Percentiles rank a stretch among this genome's conserved stretches.
Evolutionary conservation across 2,329 filamentous ascomycete species (phyloP).

Genomic region (Tolypocladium amazonense): DNA sequence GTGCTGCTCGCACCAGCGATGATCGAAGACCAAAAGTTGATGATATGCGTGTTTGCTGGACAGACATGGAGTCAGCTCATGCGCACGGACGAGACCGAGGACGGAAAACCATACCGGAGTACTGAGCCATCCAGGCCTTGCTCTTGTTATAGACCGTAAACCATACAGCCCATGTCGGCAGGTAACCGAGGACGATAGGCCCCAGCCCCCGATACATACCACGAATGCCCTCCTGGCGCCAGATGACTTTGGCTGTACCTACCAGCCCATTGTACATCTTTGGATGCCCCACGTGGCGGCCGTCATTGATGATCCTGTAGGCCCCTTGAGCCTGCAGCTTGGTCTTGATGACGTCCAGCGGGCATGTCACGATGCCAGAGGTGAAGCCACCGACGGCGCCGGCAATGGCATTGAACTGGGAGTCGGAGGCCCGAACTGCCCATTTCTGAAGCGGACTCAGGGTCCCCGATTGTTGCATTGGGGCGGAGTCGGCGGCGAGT

Average conservation of each 20-base stretch:
- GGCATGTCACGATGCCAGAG: slow-evolving; percentile 89
- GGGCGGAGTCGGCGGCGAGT: slow-evolving; percentile 13
- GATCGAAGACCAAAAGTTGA: slow-evolving; percentile 83
- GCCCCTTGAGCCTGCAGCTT: slow-evolving; percentile 93
- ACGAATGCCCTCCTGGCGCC: slow-evolving; percentile 75
- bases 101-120: slow-evolving; percentile 42
- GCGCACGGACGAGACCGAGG: background rate
- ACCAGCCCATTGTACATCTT: slow-evolving; percentile 75
- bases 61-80: background rate
- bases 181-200: slow-evolving; percentile 88
- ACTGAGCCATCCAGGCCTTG: slow-evolving; percentile 60
- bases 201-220: slow-evolving; percentile 91
- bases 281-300: slow-evolving; percentile 35
- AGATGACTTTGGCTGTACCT: slow-evolving; percentile 78
- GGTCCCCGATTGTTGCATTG: slow-evolving; percentile 19
- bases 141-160: slow-evolving; percentile 92
- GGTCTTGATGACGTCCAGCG: slow-evolving; percentile 97
- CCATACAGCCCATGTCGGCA: slow-evolving; percentile 97
- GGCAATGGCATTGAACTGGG: slow-evolving; percentile 70
- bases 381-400: slow-evolving; percentile 86
- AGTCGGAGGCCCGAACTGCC: slow-evolving; percentile 44
- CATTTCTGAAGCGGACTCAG: slow-evolving; percentile 43
- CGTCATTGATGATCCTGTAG: slow-evolving; percentile 47
- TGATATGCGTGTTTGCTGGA: slow-evolving; percentile 62
- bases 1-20: slow-evolving; percentile 88